Base-by-base conservation (phyloP, 129 eudicot species). In the Silybum marianum region DNA sequence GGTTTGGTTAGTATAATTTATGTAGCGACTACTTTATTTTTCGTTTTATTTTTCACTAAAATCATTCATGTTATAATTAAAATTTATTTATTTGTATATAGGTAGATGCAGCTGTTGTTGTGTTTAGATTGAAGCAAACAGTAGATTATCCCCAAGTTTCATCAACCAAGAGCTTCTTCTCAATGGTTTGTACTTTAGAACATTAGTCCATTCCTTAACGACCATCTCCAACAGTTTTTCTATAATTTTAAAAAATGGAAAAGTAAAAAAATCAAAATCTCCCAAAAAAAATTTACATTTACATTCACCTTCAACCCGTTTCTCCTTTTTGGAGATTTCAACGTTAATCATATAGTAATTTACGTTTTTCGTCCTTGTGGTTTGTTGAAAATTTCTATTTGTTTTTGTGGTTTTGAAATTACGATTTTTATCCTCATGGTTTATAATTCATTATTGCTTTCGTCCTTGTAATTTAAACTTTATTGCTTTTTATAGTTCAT, bases 41-140 rank as follows among this genome's bases (percentile, higher is more conserved):
- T 65, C 28, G 14, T 11, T 12, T 46, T 38, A 38, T 38, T 82
- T 22, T 71, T 65, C 71, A 2, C 12, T 48, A 23, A 34, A 72
- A 54, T 0, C 19, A 14, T 73, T 80, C 62, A 81, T 85, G 62
- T 32, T 81, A 46, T 67, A 58, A n/a, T 6, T 51, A 14, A 18
- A 54, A 34, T 46, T 46, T 23, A 1, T 68, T 30, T 80, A 42
- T 65, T 74, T 86, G 13, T 84, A 69, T 84, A 51, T 80, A 96
- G 99, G 99, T 96, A 58, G 98, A 96, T 87, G 99, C 97, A 81
- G 98, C 98, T 36, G 90, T 93, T 71, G 98, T 90, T 44, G 81
- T 90, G 21, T 95, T 94, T 78, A 90, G 74, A 77, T 85, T 94
- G 78, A 94, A 94, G 89, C 86, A 86, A 84, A 70, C 80, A 54